Percentiles rank a stretch among this genome's conserved stretches.
Evolutionary conservation across 495 filamentous ascomycete species (phyloP).

Genomic region (Pseudomonodictys pantanalensis): DNA sequence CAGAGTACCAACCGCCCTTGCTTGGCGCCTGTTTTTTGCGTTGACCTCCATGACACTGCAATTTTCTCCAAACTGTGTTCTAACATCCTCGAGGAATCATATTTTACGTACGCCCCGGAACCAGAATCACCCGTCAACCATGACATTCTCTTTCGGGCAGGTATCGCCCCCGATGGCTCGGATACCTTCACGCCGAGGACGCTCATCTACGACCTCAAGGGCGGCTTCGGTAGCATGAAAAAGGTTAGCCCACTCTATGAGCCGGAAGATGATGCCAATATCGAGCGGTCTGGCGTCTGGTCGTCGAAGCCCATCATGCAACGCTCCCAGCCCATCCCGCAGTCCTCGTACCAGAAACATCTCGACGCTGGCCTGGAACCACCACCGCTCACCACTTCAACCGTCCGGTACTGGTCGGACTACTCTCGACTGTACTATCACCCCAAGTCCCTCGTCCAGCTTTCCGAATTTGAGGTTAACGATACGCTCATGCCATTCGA

Average conservation of each 20-base stretch:
- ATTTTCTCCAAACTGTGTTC: neutral
- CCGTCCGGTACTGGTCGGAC: slow-evolving; percentile 93
- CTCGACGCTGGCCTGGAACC: slow-evolving; percentile 68
- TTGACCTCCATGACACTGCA: neutral
- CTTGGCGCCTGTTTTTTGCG: no score
- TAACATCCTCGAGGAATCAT: slow-evolving; percentile 70
- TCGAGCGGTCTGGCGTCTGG: slow-evolving; percentile 46
- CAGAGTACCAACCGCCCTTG: no score
- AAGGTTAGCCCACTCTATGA: slow-evolving; percentile 90
- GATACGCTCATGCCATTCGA: slow-evolving; percentile 80
- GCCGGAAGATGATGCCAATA: slow-evolving; percentile 51
- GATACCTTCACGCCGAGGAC: slow-evolving; percentile 92
- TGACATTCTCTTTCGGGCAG: slow-evolving; percentile 86
- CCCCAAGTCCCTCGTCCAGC: slow-evolving; percentile 70
- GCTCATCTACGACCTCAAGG: slow-evolving; percentile 92
- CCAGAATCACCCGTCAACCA: slow-evolving; percentile 75
- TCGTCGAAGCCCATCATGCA: slow-evolving; percentile 61
- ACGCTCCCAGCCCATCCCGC: slow-evolving; percentile 60
- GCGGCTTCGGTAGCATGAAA: slow-evolving; percentile 80
- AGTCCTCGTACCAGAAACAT: slow-evolving; percentile 70
- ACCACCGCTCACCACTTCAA: slow-evolving; percentile 59
- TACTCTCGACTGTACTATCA: slow-evolving; percentile 90
- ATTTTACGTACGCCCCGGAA: slow-evolving; percentile 82
- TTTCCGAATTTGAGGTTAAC: slow-evolving; percentile 75
- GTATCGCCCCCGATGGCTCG: slow-evolving; percentile 74